These are phyloP conservation scores for Tetrapisispora nanseiensis DNA, from an alignment of 805 yeast species.

Conservation along the genomic window DNA sequence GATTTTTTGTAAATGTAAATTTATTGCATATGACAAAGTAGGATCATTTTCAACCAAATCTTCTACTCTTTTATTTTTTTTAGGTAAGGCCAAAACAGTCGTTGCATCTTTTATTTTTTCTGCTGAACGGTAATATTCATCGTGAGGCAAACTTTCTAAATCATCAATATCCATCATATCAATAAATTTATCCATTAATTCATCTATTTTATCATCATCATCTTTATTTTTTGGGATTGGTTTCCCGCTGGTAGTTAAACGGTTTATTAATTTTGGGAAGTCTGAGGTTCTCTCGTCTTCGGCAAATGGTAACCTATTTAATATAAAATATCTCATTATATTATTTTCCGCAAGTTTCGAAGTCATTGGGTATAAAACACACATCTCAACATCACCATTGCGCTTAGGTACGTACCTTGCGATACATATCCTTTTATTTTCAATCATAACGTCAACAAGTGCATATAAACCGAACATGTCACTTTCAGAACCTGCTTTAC, in stretches of 20 bases:
- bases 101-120: constrained; percentile 8
- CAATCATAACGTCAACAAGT: constrained; percentile 44
- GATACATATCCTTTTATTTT: constrained; percentile 40
- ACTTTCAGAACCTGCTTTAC: constrained; percentile 23
- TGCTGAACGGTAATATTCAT: constrained; percentile 17
- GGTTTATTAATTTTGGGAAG: constrained; percentile 34
- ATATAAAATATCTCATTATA: constrained; percentile 33
- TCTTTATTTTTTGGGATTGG: constrained; percentile 16
- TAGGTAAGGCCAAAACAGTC: constrained; percentile 17
- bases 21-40: constrained; percentile 22
- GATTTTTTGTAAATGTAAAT: constrained; percentile 23
- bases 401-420: constrained; percentile 52
- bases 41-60: constrained; percentile 4
- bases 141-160: constrained; percentile 8
- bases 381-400: constrained; percentile 41
- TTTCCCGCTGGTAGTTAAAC: constrained; percentile 28
- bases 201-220: constrained; percentile 33
- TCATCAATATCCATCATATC: constrained; percentile 36
- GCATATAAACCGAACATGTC: constrained; percentile 38
- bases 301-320: constrained; percentile 55
- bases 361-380: constrained; percentile 43
- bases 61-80: constrained; percentile 4
- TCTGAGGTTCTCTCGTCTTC: constrained; percentile 64
- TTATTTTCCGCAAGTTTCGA: constrained; percentile 7
- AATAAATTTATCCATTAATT: constrained; percentile 36